These are phyloP conservation scores for Dimargaris xerosporica DNA, from an alignment of 192 early-diverging fungal species.

Conservation along the genomic window DNA sequence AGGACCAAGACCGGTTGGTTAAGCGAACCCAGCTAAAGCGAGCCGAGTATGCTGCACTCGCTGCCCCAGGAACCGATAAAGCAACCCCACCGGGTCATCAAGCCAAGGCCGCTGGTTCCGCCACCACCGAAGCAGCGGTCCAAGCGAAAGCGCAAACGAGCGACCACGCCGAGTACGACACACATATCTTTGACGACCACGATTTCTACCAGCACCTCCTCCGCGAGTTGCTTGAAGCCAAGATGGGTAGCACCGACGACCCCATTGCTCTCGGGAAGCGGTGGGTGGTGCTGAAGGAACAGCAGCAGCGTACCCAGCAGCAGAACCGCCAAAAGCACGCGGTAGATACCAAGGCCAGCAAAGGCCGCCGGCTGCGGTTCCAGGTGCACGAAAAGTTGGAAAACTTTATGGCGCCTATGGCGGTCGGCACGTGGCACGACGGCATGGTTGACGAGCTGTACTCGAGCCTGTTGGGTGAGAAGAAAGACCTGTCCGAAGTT, in stretches of 20 bases:
- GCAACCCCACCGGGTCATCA: background rate
- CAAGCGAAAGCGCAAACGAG: slow-evolving; percentile 17
- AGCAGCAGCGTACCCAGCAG: slow-evolving; percentile 45
- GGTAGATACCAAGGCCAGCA: slow-evolving; percentile 79
- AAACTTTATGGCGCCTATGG: slow-evolving; percentile 92
- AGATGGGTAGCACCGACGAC: slow-evolving; percentile 85
- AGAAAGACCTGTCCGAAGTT: background rate
- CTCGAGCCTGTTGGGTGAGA: slow-evolving; percentile 61
- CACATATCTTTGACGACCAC: slow-evolving; percentile 87
- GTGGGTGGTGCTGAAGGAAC: slow-evolving; percentile 64
- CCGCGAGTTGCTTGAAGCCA: slow-evolving; percentile 86
- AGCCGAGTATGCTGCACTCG: slow-evolving; percentile 32
- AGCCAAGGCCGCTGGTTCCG: no score
- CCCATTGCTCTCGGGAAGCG: slow-evolving; percentile 64
- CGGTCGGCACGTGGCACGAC: slow-evolving; percentile 83
- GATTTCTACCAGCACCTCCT: slow-evolving; percentile 92
- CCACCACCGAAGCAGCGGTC: background rate
- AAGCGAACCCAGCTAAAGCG: slow-evolving; percentile 80
- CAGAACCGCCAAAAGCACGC: slow-evolving; percentile 44
- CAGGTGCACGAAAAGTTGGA: slow-evolving; percentile 92
- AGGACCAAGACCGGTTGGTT: slow-evolving; percentile 56
- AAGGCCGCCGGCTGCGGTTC: slow-evolving; percentile 84
- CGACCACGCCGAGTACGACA: slow-evolving; percentile 49
- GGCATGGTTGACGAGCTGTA: slow-evolving; percentile 88
- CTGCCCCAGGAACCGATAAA: background rate